Percentiles rank a stretch among this genome's conserved stretches.
phyloP scores from a whole-genome alignment of 164 flowering plant genomes.

The Vitis amurensis region DNA sequence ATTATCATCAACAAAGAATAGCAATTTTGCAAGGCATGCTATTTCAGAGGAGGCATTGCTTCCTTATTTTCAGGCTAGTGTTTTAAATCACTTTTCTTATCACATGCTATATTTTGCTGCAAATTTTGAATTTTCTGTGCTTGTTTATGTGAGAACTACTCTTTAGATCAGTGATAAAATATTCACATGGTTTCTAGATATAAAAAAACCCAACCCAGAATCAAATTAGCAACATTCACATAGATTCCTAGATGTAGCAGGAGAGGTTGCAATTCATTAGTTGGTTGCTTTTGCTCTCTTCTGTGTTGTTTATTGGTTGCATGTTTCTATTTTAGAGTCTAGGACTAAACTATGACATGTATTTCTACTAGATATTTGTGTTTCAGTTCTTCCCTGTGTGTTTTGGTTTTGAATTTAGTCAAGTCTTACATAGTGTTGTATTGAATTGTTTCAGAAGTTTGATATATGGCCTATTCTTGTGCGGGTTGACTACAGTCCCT shows the following conservation, averaged over 20 bases:
- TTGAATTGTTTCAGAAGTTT: conserved; percentile 61
- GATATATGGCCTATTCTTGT: conserved; percentile 75
- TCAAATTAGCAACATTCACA: background rate
- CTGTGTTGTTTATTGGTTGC: background rate
- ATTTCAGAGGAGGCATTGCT: conserved; percentile 86
- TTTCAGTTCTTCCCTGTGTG: background rate
- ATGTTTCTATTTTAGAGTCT: conserved; percentile 1
- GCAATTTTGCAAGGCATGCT: conserved; percentile 29
- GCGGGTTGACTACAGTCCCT: conserved; percentile 87
- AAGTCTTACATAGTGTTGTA: background rate
- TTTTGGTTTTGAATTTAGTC: background rate
- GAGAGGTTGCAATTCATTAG: background rate
- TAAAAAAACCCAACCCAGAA: background rate
- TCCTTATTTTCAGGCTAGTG: conserved; percentile 92
- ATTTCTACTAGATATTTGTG: background rate
- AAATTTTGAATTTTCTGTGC: background rate
- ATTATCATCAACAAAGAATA: conserved; percentile 15
- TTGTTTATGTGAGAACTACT: too few relatives aligned
- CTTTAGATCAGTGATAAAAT: too few relatives aligned
- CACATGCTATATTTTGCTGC: background rate
- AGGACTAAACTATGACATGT: background rate
- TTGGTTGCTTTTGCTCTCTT: background rate
- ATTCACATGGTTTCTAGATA: too few relatives aligned
- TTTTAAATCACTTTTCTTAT: background rate
- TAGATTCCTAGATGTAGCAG: background rate